These are phyloP conservation scores for Cudoniella acicularis DNA, from an alignment of 495 filamentous ascomycete genomes.

Conservation along the genomic window DNA sequence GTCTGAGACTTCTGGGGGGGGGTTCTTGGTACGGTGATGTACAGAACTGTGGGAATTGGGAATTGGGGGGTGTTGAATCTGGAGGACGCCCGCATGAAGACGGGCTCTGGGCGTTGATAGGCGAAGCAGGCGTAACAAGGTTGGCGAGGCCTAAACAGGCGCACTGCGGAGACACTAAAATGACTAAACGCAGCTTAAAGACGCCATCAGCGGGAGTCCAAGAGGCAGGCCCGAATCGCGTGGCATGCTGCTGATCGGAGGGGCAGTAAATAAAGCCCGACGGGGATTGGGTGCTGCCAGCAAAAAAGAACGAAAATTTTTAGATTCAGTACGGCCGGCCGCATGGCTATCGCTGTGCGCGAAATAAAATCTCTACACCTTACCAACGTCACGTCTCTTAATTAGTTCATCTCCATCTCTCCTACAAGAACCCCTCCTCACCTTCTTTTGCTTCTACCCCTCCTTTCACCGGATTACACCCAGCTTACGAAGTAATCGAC, in stretches of 20 bases:
- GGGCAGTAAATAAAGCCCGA: no score
- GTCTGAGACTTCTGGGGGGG: no score
- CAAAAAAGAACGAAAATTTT: no score
- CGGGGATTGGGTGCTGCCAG: neutral
- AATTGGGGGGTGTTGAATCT: no score
- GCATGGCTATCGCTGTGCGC: neutral
- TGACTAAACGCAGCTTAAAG: neutral
- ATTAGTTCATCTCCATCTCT: no score
- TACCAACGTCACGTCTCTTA: neutral
- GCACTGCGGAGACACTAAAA: neutral
- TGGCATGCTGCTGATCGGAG: neutral
- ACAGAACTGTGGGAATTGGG: no score
- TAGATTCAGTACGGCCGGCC: neutral
- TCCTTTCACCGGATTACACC: conserved; percentile 21
- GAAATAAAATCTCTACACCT: neutral
- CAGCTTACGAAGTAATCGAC: conserved; percentile 10
- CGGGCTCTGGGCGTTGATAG: neutral
- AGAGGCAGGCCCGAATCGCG: no score
- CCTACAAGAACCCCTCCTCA: no score
- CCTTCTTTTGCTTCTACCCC: neutral
- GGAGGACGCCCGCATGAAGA: no score
- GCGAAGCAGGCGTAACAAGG: no score
- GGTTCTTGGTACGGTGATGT: no score
- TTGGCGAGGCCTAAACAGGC: neutral
- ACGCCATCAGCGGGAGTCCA: neutral